Conservation (phyloP, 208 protist genomes). For the Crithidia thermophila region DNA sequence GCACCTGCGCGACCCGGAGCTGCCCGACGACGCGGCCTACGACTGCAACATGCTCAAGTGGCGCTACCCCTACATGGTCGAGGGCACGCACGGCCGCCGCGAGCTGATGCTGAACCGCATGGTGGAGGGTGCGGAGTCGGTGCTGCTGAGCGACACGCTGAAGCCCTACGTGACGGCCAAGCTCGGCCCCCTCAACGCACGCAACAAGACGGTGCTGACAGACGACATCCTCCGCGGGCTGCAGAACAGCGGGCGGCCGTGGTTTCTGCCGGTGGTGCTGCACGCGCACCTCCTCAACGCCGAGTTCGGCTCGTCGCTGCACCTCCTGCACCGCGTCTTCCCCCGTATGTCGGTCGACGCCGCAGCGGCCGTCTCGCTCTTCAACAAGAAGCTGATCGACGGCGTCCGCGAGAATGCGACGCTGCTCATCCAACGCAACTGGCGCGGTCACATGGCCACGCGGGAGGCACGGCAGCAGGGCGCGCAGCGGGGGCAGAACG, state of each 20-base stretch:
- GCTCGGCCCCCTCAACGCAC: slow-evolving; percentile 64
- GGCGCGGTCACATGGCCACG: slow-evolving; percentile 59
- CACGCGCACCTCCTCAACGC: slow-evolving; percentile 83
- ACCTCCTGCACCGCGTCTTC: slow-evolving; percentile 74
- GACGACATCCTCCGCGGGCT: slow-evolving; percentile 72
- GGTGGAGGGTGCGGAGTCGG: slow-evolving; percentile 74
- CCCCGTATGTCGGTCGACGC: slow-evolving; percentile 62
- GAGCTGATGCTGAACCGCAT: slow-evolving; percentile 84
- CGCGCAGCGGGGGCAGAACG: slow-evolving; percentile 47
- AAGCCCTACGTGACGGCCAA: slow-evolving; percentile 70
- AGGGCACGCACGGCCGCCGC: slow-evolving; percentile 61
- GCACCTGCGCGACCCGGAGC: slow-evolving; percentile 69
- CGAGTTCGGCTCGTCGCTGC: slow-evolving; percentile 75
- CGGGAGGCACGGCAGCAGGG: slow-evolving; percentile 33
- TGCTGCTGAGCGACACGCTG: slow-evolving; percentile 74
- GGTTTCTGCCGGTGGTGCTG: slow-evolving; percentile 70
- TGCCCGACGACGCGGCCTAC: slow-evolving; percentile 74
- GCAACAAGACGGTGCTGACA: slow-evolving; percentile 36
- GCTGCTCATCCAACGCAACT: slow-evolving; percentile 85
- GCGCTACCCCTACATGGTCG: slow-evolving; percentile 82
- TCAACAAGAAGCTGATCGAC: slow-evolving; percentile 69
- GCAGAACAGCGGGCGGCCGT: slow-evolving; percentile 71
- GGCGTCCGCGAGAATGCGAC: slow-evolving; percentile 64
- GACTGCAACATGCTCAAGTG: slow-evolving; percentile 88
- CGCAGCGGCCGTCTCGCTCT: slow-evolving; percentile 72